Conservation (phyloP, 768 basidiomycete species). For the Boletus bicolor region DNA sequence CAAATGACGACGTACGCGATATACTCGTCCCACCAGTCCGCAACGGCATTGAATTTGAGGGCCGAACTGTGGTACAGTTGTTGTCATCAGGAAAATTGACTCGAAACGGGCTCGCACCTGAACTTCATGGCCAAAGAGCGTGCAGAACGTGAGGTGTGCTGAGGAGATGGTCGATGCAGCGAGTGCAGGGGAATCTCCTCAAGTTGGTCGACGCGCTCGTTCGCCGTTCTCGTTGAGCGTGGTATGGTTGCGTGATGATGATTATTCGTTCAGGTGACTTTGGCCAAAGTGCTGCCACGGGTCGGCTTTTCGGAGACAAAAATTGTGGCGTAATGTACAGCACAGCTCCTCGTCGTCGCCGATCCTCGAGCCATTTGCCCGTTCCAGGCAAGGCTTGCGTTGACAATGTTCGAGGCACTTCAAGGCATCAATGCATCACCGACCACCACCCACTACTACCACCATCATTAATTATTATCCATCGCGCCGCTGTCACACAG, state of each 20-base stretch:
- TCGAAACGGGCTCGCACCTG: slow-evolving; percentile 22
- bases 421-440: not conserved
- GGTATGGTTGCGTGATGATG: slow-evolving; percentile 5
- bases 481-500: not conserved
- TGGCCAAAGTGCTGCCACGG: not conserved
- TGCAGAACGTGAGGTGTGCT: not conserved
- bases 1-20: slow-evolving; percentile 59
- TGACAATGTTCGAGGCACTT: not conserved
- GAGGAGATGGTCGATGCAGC: not conserved
- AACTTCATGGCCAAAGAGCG: slow-evolving; percentile 31
- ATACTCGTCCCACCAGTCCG: slow-evolving; percentile 93
- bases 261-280: not conserved
- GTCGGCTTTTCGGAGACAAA: slow-evolving; percentile 1
- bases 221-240: not conserved
- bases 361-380: not conserved
- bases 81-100: not conserved
- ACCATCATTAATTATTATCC: not conserved
- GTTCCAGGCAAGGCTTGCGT: not conserved
- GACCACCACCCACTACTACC: not conserved
- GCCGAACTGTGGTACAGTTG: slow-evolving; percentile 51
- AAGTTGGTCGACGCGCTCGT: not conserved
- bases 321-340: not conserved
- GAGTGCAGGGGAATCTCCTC: slow-evolving; percentile 29
- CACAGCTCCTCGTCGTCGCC: not conserved
- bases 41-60: slow-evolving; percentile 86